Percentiles rank a stretch among this genome's conserved stretches.
Conservation (phyloP, 495 filamentous ascomycete species). For the Geoglossum glabrum region DNA sequence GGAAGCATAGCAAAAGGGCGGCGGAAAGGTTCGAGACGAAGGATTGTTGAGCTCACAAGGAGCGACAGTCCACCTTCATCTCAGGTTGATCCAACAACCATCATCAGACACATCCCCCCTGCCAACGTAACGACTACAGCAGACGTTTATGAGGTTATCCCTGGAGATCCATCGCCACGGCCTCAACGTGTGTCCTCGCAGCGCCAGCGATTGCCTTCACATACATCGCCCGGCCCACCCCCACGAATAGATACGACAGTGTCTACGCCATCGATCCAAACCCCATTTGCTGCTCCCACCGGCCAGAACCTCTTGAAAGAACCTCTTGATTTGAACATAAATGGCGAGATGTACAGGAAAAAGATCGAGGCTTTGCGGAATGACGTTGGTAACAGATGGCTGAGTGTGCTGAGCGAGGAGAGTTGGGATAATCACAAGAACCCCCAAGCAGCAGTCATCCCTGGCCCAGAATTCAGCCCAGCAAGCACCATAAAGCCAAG, state of each 20-base stretch:
- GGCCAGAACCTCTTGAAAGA: constrained; percentile 18
- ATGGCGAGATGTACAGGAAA: constrained; percentile 60
- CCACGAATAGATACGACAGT: background rate
- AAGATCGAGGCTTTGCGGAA: constrained; percentile 69
- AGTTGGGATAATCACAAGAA: constrained; percentile 29
- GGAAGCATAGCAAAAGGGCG: constrained; percentile 18
- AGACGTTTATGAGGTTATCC: background rate
- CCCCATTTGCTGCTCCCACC: background rate
- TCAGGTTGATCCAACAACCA: constrained; percentile 8
- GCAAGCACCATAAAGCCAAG: constrained; percentile 8
- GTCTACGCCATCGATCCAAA: background rate
- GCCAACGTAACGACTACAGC: background rate
- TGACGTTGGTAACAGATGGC: constrained; percentile 67
- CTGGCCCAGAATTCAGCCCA: constrained; percentile 10
- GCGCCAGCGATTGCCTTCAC: background rate
- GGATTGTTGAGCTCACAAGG: constrained; percentile 66
- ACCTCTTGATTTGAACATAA: constrained; percentile 41
- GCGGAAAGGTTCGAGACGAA: constrained; percentile 39
- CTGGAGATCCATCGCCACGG: background rate
- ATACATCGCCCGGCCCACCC: background rate
- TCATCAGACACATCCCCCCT: background rate
- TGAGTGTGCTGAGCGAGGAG: constrained; percentile 68
- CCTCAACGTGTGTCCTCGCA: background rate
- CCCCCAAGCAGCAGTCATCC: constrained; percentile 14
- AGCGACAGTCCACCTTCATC: constrained; percentile 28